Conservation (phyloP, 352 stramenopile species). For the Phytophthora brassicae region DNA sequence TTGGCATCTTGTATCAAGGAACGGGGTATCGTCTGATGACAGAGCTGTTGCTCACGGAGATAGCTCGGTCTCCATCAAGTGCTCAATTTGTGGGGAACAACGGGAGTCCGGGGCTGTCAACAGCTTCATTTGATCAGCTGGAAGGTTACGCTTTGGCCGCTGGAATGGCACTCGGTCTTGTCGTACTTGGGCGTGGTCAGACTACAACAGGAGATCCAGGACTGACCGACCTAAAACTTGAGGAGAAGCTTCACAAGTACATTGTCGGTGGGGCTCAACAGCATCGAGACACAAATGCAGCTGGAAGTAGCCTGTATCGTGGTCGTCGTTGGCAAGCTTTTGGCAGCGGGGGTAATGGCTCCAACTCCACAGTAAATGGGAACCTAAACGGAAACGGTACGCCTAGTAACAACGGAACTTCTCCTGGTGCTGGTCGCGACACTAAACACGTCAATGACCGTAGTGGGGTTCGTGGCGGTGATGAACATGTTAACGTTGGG, state of each 20-base stretch:
- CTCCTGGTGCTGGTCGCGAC: conserved; percentile 53
- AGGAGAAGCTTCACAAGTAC: conserved; percentile 96
- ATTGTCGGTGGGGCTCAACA: conserved; percentile 86
- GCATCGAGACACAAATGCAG: conserved; percentile 41
- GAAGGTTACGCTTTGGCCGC: conserved; percentile 94
- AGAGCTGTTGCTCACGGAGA: conserved; percentile 97
- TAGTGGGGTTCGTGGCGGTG: conserved; percentile 25
- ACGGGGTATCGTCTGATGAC: conserved; percentile 97
- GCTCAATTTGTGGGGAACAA: conserved; percentile 60
- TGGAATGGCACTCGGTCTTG: conserved; percentile 94
- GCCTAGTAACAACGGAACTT: conserved; percentile 16
- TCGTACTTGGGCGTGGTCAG: conserved; percentile 89
- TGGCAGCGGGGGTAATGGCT: conserved; percentile 32
- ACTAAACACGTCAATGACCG: conserved; percentile 51
- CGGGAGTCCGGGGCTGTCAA: conserved; percentile 46
- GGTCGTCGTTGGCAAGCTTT: conserved; percentile 67
- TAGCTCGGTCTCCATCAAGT: conserved; percentile 86
- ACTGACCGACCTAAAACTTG: conserved; percentile 95
- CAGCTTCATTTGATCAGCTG: conserved; percentile 81
- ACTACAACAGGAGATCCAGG: conserved; percentile 76
- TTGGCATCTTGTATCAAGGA: conserved; percentile 96
- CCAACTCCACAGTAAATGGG: conserved; percentile 21
- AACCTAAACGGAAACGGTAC: conserved; percentile 14
- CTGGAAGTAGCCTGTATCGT: conserved; percentile 69
- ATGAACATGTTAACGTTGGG: conserved; percentile 94